Conservation (phyloP, 2,329 filamentous ascomycete species). For the Dryadomyces quercus-mongolicae region DNA sequence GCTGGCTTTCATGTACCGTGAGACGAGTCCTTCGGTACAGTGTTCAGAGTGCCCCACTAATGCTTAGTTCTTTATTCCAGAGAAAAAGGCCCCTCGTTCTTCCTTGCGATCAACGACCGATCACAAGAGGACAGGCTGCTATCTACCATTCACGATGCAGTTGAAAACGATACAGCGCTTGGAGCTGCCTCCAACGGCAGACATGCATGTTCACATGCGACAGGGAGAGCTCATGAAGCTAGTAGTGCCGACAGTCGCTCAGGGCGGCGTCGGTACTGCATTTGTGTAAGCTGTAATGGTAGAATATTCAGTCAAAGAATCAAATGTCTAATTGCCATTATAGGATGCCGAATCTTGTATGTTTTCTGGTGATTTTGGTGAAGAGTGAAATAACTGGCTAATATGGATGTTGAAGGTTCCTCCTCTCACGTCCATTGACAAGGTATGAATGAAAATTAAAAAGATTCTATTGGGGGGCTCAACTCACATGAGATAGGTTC, state of each 20-base stretch:
- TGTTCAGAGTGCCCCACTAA: neutral
- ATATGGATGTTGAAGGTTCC: constrained; percentile 8
- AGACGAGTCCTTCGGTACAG: neutral
- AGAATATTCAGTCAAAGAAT: neutral
- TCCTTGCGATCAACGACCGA: neutral
- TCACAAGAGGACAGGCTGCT: no score
- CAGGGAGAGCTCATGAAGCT: constrained; percentile 53
- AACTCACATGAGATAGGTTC: constrained; percentile 29
- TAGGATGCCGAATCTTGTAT: constrained; percentile 32
- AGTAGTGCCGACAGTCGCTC: constrained; percentile 31
- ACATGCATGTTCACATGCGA: constrained; percentile 61
- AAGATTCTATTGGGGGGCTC: no score
- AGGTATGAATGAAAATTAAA: constrained; percentile 3
- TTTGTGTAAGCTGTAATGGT: constrained; percentile 9
- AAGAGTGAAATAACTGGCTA: neutral
- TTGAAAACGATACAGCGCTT: constrained; percentile 17
- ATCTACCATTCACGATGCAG: constrained; percentile 16
- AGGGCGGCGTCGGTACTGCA: constrained; percentile 16
- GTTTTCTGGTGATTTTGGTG: neutral
- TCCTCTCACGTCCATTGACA: constrained; percentile 9
- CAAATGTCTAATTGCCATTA: constrained; percentile 20
- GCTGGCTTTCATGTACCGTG: neutral
- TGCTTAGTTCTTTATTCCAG: neutral
- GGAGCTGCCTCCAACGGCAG: constrained; percentile 51
- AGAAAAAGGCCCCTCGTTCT: neutral